Evolutionary conservation across 805 yeast genomes (phyloP), one percentile per base, ranked within the genome.

Genomic region (Teunomyces gatunensis): DNA sequence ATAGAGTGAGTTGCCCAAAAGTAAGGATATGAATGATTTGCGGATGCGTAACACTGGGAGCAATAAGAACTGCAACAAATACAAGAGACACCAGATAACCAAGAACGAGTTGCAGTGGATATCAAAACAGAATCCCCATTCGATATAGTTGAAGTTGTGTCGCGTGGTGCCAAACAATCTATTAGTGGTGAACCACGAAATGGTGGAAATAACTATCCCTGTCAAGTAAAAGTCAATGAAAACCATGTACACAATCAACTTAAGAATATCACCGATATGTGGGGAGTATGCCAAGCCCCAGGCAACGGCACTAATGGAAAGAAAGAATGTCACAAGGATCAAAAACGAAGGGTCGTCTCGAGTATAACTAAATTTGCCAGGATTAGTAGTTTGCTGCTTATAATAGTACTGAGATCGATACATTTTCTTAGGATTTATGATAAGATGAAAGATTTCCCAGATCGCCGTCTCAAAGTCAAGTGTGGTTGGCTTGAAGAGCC

Each of bases 111-210:
- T 91, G 71, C 96, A 89, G 67, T 91, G 97, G 23, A 90, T 84
- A 59, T 90, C 97, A 62, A 91, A 91, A 69, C 97, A 89, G 63
- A 89, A 90, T 1, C 92, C 90, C 97, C 97, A 91, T 62, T 91
- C 97, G 46, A 89, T 69, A 54, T 60, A 74, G 61, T 58, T 73
- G 39, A 61, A 58, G 49, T 61, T 67, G 46, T 60, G 61, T 39
- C 52, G 53, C 10, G 50, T 27, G 55, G 57, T 50, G 55, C 54
- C 72, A 54, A 88, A 75, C 47, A 88, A 75, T 54, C 76, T 77
- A 59, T 86, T 86, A 27, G 89, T 82, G 33, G 87, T 57, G 12
- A 81, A 53, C 95, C 96, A 91, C 17, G 84, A 81, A 11, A 81
- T 49, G 1, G 96, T 83, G 7, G 97, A 81, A 13, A 89, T 74